Base-by-base conservation (phyloP, 2,329 filamentous ascomycete species). In the Pyrenophora seminiperda region DNA sequence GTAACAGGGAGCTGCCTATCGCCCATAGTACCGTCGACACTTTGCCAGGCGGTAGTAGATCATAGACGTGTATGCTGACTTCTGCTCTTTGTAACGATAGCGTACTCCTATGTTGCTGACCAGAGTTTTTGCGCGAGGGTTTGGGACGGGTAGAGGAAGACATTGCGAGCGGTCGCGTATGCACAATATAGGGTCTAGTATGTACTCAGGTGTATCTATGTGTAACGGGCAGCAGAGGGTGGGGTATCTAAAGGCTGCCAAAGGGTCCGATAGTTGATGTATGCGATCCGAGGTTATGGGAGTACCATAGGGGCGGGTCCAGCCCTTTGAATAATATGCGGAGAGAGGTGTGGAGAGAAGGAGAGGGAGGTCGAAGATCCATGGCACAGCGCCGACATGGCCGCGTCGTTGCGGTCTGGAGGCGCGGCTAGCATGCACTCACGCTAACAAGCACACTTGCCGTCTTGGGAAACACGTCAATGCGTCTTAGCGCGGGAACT, bases 11-110 rank as follows among this genome's bases (percentile, higher is more conserved):
- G 37, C 87, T 83, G 51, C 90, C 90, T 46, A 93, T 70, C 15
- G 85, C 82, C 90, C 90, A 95, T 22, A 95, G 81, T 10, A 90
- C 63, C 0, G 87, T 85, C n/a, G 89, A 87, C 31, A 94, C 73
- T 61, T 85, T 84, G 41, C 89, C 88, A 32, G 89, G 88, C 83
- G 88, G 86, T 13, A 92, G 77, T 6, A 91, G 77, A 71, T 91
- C 89, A 66, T 92, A 92, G 64, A 91, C 85, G 66, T 91, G 85
- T 66, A 92, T 91, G 39, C 83, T 76, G 54, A 92, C 81, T 68
- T 91, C 86, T 2, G 86, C 90, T 67, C 88, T 88, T 59, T 86
- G 84, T 15, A 89, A 74, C 13, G 87, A 88, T 38, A 89, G 70
- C 1, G 86, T 89, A 48, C 83, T 85, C 54, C 86, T 77, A 67